Evolutionary conservation across 1,139 yeast species (phyloP).

Genomic region (Sugiyamaella japonica): DNA sequence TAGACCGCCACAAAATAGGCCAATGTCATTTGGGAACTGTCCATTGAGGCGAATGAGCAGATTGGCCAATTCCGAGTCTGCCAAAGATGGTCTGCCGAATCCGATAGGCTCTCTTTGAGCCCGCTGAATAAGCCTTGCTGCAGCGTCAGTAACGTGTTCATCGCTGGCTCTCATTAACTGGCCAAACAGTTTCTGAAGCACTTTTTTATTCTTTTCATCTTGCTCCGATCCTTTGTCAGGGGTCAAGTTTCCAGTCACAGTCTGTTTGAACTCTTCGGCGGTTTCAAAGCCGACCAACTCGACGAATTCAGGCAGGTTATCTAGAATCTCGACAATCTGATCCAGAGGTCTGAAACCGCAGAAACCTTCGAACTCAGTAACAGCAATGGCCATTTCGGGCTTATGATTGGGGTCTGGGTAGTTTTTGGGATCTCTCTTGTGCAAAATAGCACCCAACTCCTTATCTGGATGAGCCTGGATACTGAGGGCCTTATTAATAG

Average conservation of each 20-base stretch:
- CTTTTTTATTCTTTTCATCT: constrained; percentile 51
- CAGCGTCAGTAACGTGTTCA: constrained; percentile 51
- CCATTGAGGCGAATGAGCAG: constrained; percentile 72
- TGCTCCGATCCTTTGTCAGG: constrained; percentile 50
- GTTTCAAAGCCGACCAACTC: constrained; percentile 65
- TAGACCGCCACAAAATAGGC: constrained; percentile 93
- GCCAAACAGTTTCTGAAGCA: constrained; percentile 73
- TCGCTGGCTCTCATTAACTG: constrained; percentile 80
- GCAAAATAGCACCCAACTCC: constrained; percentile 71
- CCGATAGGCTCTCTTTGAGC: constrained; percentile 46
- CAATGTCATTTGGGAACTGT: constrained; percentile 92
- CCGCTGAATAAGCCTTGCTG: constrained; percentile 61
- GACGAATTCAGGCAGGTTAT: constrained; percentile 71
- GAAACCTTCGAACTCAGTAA: constrained; percentile 93
- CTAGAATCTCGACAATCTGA: constrained; percentile 66
- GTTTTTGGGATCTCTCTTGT: constrained; percentile 80
- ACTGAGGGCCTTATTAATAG: constrained; percentile 87
- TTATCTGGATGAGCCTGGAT: constrained; percentile 99
- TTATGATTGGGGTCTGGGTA: constrained; percentile 98
- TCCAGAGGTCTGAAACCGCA: constrained; percentile 95
- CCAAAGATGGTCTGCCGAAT: constrained; percentile 36
- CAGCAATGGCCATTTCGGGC: constrained; percentile 99
- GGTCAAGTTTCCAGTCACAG: constrained; percentile 44
- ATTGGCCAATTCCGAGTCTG: constrained; percentile 58
- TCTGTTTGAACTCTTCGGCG: constrained; percentile 53